Conservation (phyloP, 1,284 basidiomycete genomes). For the Prillingera fragicola region DNA sequence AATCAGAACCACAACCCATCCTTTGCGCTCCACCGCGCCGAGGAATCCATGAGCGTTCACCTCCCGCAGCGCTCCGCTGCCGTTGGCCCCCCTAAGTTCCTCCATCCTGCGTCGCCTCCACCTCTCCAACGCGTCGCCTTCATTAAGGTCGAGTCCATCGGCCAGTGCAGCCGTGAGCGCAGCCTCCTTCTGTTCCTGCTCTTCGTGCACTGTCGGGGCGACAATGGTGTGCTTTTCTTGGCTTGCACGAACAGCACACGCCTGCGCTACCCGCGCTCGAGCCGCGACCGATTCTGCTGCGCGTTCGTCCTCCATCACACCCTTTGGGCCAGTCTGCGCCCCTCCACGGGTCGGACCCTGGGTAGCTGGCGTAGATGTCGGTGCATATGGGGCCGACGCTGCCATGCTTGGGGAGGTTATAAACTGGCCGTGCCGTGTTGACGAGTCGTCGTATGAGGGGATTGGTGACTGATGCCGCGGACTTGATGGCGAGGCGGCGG, state of each 20-base stretch:
- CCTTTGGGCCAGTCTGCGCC: conserved; percentile 43
- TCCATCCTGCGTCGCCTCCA: conserved; percentile 6
- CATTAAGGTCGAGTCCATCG: neutral
- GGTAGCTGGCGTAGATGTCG: conserved; percentile 1
- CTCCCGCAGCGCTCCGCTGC: conserved; percentile 31
- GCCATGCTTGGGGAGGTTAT: too few species aligned
- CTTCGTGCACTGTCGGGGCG: conserved; percentile 28
- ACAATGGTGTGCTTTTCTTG: conserved; percentile 29
- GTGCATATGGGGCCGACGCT: too few species aligned
- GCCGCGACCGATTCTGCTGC: conserved; percentile 9
- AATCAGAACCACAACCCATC: conserved; percentile 41
- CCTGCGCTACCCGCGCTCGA: conserved; percentile 3
- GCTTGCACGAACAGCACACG: neutral
- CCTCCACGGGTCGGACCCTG: conserved; percentile 13
- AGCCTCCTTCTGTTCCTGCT: conserved; percentile 17
- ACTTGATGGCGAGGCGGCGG: too few species aligned
- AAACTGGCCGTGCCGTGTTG: too few species aligned
- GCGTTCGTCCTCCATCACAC: conserved; percentile 37
- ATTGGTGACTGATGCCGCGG: too few species aligned
- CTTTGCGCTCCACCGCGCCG: conserved; percentile 33
- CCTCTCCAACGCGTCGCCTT: conserved; percentile 14
- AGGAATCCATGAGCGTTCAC: conserved; percentile 37
- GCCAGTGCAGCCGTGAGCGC: neutral
- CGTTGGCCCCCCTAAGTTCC: conserved; percentile 13
- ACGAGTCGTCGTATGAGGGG: too few species aligned